phyloP scores from a whole-genome alignment of 306 rosid genomes.

The Cucumis hystrix region DNA sequence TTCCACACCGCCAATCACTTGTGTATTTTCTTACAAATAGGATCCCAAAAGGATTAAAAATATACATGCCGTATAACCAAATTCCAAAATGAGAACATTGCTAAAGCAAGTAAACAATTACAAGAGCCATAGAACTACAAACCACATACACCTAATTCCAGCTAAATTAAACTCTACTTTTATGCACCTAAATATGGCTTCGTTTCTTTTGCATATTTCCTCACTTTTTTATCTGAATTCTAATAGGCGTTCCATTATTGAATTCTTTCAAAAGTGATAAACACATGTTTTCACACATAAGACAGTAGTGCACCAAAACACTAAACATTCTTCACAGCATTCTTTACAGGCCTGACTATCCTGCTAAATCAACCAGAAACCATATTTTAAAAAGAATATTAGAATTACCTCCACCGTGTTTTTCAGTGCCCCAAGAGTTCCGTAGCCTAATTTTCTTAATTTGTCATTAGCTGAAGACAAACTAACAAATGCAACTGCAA shows the following conservation, averaged over 20 bases:
- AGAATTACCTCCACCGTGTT: slow-evolving; percentile 47
- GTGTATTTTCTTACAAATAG: too few species aligned
- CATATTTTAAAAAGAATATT: background rate
- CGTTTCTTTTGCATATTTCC: background rate
- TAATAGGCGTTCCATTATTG: background rate
- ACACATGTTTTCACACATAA: background rate
- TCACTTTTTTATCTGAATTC: background rate
- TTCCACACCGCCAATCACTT: too few species aligned
- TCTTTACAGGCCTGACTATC: too few species aligned
- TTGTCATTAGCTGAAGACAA: slow-evolving; percentile 59
- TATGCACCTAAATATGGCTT: background rate
- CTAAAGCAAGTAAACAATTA: background rate
- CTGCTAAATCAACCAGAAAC: background rate
- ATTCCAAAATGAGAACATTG: background rate
- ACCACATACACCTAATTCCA: background rate
- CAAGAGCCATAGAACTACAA: background rate
- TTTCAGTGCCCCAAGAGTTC: slow-evolving; percentile 42
- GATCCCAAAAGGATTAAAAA: too few species aligned
- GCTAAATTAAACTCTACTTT: background rate
- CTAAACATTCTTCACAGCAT: too few species aligned
- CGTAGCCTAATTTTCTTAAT: slow-evolving; percentile 65
- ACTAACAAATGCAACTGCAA: slow-evolving; percentile 69
- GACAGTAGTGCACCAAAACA: too few species aligned
- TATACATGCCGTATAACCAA: background rate
- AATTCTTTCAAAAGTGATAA: background rate